Evolutionary conservation across 106 monocot species (phyloP).

Genomic region (Allium sativum): DNA sequence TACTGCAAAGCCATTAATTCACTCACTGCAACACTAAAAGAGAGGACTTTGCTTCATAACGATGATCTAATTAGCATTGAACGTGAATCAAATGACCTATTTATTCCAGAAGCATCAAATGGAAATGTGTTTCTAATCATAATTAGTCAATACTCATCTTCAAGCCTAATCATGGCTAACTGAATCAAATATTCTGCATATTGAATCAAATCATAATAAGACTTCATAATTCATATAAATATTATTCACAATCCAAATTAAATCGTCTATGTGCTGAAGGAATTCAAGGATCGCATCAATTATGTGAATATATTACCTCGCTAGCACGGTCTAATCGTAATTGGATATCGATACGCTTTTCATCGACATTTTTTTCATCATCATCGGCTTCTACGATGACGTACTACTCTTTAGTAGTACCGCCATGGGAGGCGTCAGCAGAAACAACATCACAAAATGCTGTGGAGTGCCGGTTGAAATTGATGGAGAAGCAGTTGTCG

Average conservation of each 20-base stretch:
- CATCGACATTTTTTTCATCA: slow-evolving; percentile 19
- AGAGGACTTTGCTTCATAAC: no score
- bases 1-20: no score
- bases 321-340: slow-evolving; percentile 39
- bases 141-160: slow-evolving; percentile 68
- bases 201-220: slow-evolving; percentile 3
- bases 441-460: background rate
- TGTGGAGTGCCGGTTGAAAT: slow-evolving; percentile 15
- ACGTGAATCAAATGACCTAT: slow-evolving; percentile 14
- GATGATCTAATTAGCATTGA: no score
- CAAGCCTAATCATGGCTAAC: slow-evolving; percentile 51
- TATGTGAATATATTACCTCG: slow-evolving; percentile 36
- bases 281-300: slow-evolving; percentile 41
- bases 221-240: background rate
- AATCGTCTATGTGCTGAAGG: slow-evolving; percentile 52
- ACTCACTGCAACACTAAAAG: no score
- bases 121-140: slow-evolving; percentile 44
- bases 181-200: slow-evolving; percentile 58
- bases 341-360: slow-evolving; percentile 10
- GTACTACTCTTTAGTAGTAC: background rate
- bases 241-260: slow-evolving; percentile 19
- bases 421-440: background rate
- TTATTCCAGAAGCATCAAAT: slow-evolving; percentile 31
- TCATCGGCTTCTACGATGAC: slow-evolving; percentile 10
- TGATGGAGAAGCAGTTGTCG: slow-evolving; percentile 60